These are phyloP conservation scores for Metschnikowia matae DNA, from an alignment of 805 yeast species.

Conservation along the genomic window DNA sequence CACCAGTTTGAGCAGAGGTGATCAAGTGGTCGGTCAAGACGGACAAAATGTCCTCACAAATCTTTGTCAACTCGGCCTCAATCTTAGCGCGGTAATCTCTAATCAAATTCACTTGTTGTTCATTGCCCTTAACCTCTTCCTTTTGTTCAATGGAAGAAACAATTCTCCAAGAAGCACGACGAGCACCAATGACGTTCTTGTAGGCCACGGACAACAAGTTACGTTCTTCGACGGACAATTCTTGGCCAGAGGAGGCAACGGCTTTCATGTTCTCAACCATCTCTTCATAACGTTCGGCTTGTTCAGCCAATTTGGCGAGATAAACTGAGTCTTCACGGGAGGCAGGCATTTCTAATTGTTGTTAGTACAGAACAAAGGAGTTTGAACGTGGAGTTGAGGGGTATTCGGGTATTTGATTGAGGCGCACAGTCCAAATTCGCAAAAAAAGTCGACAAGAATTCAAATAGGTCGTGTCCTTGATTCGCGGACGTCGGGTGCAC, in stretches of 20 bases:
- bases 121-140: conserved; percentile 95
- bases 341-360: conserved; percentile 49
- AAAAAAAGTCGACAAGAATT: conserved; percentile 18
- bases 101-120: conserved; percentile 81
- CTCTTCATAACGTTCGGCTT: conserved; percentile 99
- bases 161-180: conserved; percentile 99
- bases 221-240: conserved; percentile 95
- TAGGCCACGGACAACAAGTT: conserved; percentile 95
- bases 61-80: conserved; percentile 86
- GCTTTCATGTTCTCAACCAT: conserved; percentile 98
- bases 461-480: conserved; percentile 20
- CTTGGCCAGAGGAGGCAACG: conserved; percentile 94
- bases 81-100: conserved; percentile 93
- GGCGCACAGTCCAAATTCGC: conserved; percentile 4
- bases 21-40: conserved; percentile 88
- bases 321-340: conserved; percentile 98
- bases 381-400: conserved; percentile 1
- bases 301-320: conserved; percentile 97
- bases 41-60: conserved; percentile 88
- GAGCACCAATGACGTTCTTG: conserved; percentile 97
- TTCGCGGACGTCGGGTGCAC: conserved; percentile 20
- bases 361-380: conserved; percentile 14
- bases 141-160: conserved; percentile 97
- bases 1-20: conserved; percentile 93
- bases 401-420: conserved; percentile 2